Evolutionary conservation across 1,284 basidiomycete species (phyloP).

Genomic region (Tylopilus sp.): DNA sequence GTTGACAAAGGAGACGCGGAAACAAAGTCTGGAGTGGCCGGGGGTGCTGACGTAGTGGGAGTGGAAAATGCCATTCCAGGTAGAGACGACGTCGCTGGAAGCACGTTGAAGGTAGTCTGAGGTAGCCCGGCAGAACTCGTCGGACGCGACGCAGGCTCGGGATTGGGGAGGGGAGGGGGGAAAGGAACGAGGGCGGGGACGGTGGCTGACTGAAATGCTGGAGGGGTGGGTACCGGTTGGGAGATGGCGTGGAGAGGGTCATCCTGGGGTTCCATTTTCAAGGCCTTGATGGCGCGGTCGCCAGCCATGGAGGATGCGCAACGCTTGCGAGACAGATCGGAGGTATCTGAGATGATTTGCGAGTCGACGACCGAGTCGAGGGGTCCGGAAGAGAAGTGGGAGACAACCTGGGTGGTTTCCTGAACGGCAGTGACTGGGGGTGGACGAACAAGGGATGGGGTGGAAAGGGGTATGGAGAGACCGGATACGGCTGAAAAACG

Average conservation of each 20-base stretch:
- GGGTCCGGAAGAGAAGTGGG: constrained; percentile 20
- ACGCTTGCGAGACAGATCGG: constrained; percentile 53
- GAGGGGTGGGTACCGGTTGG: constrained; percentile 26
- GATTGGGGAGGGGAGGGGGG: constrained; percentile 23
- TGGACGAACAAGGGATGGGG: constrained; percentile 17
- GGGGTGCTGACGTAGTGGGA: constrained; percentile 16
- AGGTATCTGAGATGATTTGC: constrained; percentile 23
- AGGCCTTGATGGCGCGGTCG: constrained; percentile 57
- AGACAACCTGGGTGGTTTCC: constrained; percentile 18
- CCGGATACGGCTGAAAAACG: constrained; percentile 19
- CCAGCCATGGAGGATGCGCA: constrained; percentile 62
- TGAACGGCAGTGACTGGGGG: constrained; percentile 15
- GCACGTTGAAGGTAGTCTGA: constrained; percentile 24
- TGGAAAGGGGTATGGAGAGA: constrained; percentile 14
- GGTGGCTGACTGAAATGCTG: constrained; percentile 26
- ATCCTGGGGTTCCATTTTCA: constrained; percentile 67
- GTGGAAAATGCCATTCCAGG: constrained; percentile 21
- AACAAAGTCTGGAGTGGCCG: constrained; percentile 26
- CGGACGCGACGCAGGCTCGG: constrained; percentile 41
- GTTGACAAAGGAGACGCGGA: constrained; percentile 22
- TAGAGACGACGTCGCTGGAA: constrained; percentile 26
- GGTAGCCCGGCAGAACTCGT: constrained; percentile 39
- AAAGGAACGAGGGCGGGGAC: constrained; percentile 25
- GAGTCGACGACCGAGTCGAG: constrained; percentile 24
- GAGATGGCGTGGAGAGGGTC: constrained; percentile 38